Evolutionary conservation across 1,284 basidiomycete species (phyloP), one percentile per base, ranked within the genome.

Genomic region (Cryptococcus wingfieldii): DNA sequence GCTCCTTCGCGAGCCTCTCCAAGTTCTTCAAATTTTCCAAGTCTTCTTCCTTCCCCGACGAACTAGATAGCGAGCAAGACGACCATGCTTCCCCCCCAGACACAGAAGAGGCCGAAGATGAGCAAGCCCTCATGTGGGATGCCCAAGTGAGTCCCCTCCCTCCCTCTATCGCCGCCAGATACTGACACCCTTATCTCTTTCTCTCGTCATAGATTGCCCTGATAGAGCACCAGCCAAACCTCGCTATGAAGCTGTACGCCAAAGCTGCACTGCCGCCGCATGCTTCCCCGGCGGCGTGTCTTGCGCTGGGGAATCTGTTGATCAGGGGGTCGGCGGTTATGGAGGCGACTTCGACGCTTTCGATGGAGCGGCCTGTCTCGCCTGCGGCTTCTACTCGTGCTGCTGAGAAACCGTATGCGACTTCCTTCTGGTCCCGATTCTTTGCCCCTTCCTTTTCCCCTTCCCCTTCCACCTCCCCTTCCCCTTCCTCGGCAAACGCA

Each of bases 241-340:
- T 72, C 16, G 73, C 73, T 19, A 65, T 67, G 9, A 60, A 66
- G 49, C 60, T 66, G 38, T 72, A 71, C 50, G 63, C 66, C 10
- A 62, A 61, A 7, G 73, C 73, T 5, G 70, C 71, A 12, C 60
- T 74, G 3, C 71, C 73, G 4, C 73, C 73, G 0, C 62, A 67
- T 50, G 55, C 64, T 2, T 74, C 71, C 0, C 47, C 70, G 2
- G 43, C 63, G 6, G 73, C 73, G 1, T 75, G 73, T 53, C 65
- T 75, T 0, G 69, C 71, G 0, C 63, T 73, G 1, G 71, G 70
- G 3, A 75, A 72, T 44, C 62, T 75, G 3, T 46, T 75, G 6
- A 69, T 68, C 0, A 60, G 71, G 2, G 70, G 72, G 1, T 68
- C 71, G 0, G 58, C 59, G 10, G 51, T 70, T 3, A 66, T 31